Base-by-base conservation (phyloP, 2,329 filamentous ascomycete genomes). In the Grosmannia serpens region DNA sequence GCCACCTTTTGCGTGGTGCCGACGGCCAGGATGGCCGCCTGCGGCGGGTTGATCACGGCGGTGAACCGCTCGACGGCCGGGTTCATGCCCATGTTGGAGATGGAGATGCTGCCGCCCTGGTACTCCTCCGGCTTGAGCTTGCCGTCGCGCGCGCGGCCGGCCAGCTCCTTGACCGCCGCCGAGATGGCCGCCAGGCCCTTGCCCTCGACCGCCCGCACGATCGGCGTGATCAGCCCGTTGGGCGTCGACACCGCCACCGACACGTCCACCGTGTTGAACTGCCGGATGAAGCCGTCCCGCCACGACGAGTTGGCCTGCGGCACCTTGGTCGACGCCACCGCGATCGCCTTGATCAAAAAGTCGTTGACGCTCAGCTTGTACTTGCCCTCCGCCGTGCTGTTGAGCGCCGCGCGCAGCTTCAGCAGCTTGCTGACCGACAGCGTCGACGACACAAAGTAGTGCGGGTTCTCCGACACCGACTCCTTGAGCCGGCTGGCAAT, bases 1-100 rank as follows among this genome's bases (percentile, higher is more conserved):
- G 95, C 89, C 58, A 97, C 92, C 87, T 97, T 97, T 77, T 89
- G 88, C 67, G 89, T 91, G 65, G 91, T 95, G 68, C 95, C 94
- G 60, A 99, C 89, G 58, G 94, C 92, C 63, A 99, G 82, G 72
- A 99, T 99, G 70, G 85, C 88, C 58, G 94, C 89, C 79, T 99
- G 95, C 57, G 94, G 94, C 65, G 95, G 94, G 84, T 99, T 99
- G 82, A 99, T 96, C 70, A 99, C 88, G 66, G 94, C 94, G 56
- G 94, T 97, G 78, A 99, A 99, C 73, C 91, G 85, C 77, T 97
- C 91, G 63, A 99, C 87, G 55, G 94, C 92, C 53, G 86, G 71
- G 83, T 99, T 99, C 94, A 99, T 99, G 75, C 94, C 94, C 94
- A 99, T 95, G 85, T 99, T 99, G 78, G 89, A 95, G 77, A 99